Conservation (phyloP, 352 stramenopile species). For the Phytophthora pistaciae region DNA sequence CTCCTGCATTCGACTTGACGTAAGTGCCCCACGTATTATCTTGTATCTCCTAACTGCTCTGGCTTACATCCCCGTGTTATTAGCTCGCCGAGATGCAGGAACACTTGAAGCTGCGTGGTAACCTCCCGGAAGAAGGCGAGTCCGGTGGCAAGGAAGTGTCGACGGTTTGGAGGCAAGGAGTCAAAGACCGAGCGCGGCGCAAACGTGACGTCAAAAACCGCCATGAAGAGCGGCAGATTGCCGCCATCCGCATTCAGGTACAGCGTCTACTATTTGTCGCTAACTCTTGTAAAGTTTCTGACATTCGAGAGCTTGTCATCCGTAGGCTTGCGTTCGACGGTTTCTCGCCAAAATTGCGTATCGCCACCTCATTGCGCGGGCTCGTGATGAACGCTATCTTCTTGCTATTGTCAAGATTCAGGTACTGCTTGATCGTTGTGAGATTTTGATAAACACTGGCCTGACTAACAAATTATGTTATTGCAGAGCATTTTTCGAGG, state of each 20-base stretch:
- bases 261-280: no score
- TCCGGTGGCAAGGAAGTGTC: conserved; percentile 5
- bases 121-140: conserved; percentile 12
- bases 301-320: background rate
- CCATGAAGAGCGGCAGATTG: conserved; percentile 49
- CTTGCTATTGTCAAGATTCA: conserved; percentile 58
- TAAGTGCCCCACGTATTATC: conserved; percentile 1
- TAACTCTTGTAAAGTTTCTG: no score
- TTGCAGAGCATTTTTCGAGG: conserved; percentile 51
- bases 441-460: background rate
- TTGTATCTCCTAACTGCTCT: background rate
- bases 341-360: conserved; percentile 64
- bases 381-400: conserved; percentile 55
- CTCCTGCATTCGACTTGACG: conserved; percentile 32
- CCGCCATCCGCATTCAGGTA: conserved; percentile 63
- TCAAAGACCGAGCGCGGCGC: conserved; percentile 48
- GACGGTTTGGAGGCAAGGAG: conserved; percentile 55
- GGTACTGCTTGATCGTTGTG: conserved; percentile 26
- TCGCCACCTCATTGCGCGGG: conserved; percentile 43
- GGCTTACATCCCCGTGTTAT: background rate
- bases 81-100: conserved; percentile 69
- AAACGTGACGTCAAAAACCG: conserved; percentile 53
- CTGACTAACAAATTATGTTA: background rate
- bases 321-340: conserved; percentile 50
- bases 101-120: conserved; percentile 30